These are phyloP conservation scores for Gynochthodes officinalis DNA, from an alignment of 257 asterid genomes.

Conservation along the genomic window DNA sequence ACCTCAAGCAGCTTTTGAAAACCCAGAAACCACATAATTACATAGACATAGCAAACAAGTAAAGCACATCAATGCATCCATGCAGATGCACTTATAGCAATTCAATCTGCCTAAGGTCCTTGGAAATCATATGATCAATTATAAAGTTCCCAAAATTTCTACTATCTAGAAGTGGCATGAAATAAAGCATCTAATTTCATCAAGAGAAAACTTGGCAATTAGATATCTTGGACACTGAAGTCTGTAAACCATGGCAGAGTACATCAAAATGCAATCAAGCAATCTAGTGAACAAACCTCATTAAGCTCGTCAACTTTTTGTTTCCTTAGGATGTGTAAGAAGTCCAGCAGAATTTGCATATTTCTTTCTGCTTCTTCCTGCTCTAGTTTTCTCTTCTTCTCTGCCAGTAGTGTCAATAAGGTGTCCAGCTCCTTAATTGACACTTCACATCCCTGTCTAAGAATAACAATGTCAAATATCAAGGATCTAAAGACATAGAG, in stretches of 20 bases:
- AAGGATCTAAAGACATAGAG: slow-evolving; percentile 24
- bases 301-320: slow-evolving; percentile 61
- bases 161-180: not conserved
- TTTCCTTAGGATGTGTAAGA: slow-evolving; percentile 59
- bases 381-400: slow-evolving; percentile 71
- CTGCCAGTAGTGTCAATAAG: slow-evolving; percentile 53
- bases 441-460: slow-evolving; percentile 82
- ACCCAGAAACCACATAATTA: not conserved
- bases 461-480: slow-evolving; percentile 34
- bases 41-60: not conserved
- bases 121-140: not conserved
- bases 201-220: not conserved
- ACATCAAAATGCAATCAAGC: not conserved
- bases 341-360: slow-evolving; percentile 70
- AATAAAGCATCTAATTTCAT: not conserved
- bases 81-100: not conserved
- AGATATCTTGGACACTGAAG: not conserved
- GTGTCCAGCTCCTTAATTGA: slow-evolving; percentile 64
- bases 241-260: not conserved
- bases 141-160: not conserved
- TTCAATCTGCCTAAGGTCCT: not conserved
- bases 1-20: not conserved
- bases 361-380: slow-evolving; percentile 85
- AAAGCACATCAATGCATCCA: not conserved
- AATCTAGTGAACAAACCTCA: slow-evolving; percentile 48